Base-by-base conservation (phyloP, 192 early-diverging fungal species). In the Coemansia sp. region DNA sequence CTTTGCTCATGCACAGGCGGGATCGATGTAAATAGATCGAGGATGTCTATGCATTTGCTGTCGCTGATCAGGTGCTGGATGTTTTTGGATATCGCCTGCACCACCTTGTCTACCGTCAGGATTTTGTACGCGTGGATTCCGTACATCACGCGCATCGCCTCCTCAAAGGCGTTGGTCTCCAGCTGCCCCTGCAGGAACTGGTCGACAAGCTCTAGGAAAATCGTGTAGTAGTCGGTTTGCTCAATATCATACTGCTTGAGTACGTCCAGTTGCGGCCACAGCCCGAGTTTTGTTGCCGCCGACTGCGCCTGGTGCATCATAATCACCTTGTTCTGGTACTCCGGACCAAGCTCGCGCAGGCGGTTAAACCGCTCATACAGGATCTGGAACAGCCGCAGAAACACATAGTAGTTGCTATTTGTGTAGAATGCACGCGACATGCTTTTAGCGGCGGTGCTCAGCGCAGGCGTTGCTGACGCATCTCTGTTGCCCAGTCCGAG, bases 91-190 rank as follows among this genome's bases (percentile, higher is more conserved):
- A 96, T 77, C 9, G 86, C 81, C 68, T 90, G 89, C 24, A 93
- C 85, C 34, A 97, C 84, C 71, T 94, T 95, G 77, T 98, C 96
- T 10, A 98, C 80, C 0, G 95, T 96, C 62, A 97, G 92, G 24
- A 94, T 85, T 46, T 91, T 71, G 69, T 97, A 97, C 0, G 93
- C 98, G 45, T 93, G 88, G 48, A 93, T 97, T 18, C 91, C 89
- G 79, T 93, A 98, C 76, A 99, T 79, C 36, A 89, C 87, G 0
- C 98, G 90, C 43, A 89, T 79, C 36, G 85, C 85, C 60, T 99
- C 96, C 67, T 99, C 98, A 86, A 93, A 99, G 62, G 84, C 82
- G 38, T 80, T 82, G 23, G 86, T 71, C 33, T 98, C 95, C 63
- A 95, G 75, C 55, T 97, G 91, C 38, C 89, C 89, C 41, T 89